These are phyloP conservation scores for Oryza longistaminata DNA, from an alignment of 176 grass and related monocot species.

Conservation along the genomic window DNA sequence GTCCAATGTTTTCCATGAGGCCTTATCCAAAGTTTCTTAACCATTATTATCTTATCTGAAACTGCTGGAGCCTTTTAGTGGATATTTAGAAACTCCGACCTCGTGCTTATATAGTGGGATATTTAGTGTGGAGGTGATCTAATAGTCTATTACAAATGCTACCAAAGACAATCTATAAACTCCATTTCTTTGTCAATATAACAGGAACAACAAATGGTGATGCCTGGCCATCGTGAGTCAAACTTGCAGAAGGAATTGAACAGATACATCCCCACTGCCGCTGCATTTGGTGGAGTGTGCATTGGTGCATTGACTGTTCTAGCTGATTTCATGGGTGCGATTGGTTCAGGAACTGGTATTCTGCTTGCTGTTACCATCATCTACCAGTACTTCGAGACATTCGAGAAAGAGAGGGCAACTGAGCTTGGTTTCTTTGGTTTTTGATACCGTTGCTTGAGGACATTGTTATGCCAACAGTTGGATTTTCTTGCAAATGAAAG, in stretches of 20 bases:
- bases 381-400: constrained; percentile 64
- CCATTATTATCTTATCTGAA: neutral
- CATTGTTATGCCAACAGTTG: constrained; percentile 16
- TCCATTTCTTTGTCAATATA: neutral
- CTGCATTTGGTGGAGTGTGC: constrained; percentile 58
- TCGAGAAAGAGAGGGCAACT: constrained; percentile 51
- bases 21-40: neutral
- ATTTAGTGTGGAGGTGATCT: neutral
- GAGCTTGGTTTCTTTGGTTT: constrained; percentile 78
- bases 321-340: constrained; percentile 62
- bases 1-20: neutral
- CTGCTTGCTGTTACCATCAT: constrained; percentile 64
- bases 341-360: constrained; percentile 62
- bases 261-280: constrained; percentile 63
- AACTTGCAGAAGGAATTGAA: constrained; percentile 64
- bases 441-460: constrained; percentile 36
- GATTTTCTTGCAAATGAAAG: constrained; percentile 19
- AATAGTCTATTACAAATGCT: too few relatives aligned
- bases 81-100: neutral
- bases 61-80: neutral
- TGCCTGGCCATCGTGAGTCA: constrained; percentile 55
- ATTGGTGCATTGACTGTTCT: constrained; percentile 37
- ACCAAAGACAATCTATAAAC: too few relatives aligned
- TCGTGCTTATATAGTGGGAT: neutral
- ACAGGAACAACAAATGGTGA: constrained; percentile 74